phyloP scores from a whole-genome alignment of 768 basidiomycete genomes.

The Rhizopogon sp. region DNA sequence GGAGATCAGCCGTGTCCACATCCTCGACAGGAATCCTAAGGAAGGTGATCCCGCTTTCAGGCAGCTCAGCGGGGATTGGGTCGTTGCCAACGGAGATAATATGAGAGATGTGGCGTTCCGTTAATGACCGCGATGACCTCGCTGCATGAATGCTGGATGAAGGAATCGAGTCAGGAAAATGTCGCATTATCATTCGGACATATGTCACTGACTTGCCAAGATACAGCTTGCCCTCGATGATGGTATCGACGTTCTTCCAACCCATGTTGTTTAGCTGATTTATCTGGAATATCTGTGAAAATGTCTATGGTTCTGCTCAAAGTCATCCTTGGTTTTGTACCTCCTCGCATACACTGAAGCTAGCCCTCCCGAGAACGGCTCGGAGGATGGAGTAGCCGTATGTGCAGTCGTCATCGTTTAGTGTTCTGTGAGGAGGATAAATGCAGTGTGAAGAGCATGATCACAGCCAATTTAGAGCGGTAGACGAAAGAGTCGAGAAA shows the following conservation, averaged over 20 bases:
- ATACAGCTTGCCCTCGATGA: slow-evolving; percentile 62
- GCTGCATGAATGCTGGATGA: slow-evolving; percentile 60
- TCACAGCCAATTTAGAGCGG: slow-evolving; percentile 28
- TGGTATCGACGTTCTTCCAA: slow-evolving; percentile 65
- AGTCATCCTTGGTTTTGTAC: slow-evolving; percentile 32
- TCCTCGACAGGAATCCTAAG: slow-evolving; percentile 68
- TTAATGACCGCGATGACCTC: slow-evolving; percentile 62
- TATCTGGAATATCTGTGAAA: slow-evolving; percentile 25
- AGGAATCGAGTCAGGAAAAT: slow-evolving; percentile 6
- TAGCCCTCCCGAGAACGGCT: slow-evolving; percentile 15
- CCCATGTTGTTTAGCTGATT: slow-evolving; percentile 23
- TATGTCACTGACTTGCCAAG: slow-evolving; percentile 63
- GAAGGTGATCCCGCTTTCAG: slow-evolving; percentile 65
- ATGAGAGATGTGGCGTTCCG: slow-evolving; percentile 74
- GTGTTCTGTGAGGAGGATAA: slow-evolving; percentile 11
- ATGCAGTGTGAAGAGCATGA: slow-evolving; percentile 27
- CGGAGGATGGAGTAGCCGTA: slow-evolving; percentile 29
- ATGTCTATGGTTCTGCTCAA: slow-evolving; percentile 13
- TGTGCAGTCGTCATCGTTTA: slow-evolving; percentile 9
- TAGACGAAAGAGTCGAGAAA: slow-evolving; percentile 18
- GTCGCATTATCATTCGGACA: slow-evolving; percentile 1
- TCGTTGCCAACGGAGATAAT: slow-evolving; percentile 76
- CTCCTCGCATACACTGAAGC: slow-evolving; percentile 14
- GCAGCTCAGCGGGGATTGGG: slow-evolving; percentile 63
- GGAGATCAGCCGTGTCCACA: slow-evolving; percentile 62